Base-by-base conservation (phyloP, 164 flowering plant species). In the Vitis riparia region DNA sequence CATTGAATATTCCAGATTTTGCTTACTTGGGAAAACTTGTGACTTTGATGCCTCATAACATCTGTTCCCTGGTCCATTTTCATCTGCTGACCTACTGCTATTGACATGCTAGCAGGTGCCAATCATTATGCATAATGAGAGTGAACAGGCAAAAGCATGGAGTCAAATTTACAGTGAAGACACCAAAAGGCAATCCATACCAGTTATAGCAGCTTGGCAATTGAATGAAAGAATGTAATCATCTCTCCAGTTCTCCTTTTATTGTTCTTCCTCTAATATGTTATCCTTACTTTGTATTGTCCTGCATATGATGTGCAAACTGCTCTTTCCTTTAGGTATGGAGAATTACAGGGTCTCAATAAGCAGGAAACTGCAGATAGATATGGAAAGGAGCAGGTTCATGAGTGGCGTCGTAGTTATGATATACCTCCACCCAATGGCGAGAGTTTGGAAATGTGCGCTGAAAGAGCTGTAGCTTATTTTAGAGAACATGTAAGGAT, bases 371-470 rank as follows among this genome's bases (percentile, higher is more conserved):
- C 99, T 15, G 98, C 98, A 47, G 95, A 96, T 61, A 88, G 85
- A 82, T 96, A 82, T 77, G 99, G 99, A 27, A 88, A 85, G 62
- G 97, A 96, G 70, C 83, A 93, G 76, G 98, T 96, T 56, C 98
- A 93, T 72, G 97, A 88, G 73, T 96, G 98, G 98, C 89, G 98
- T 9, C 89, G 99, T 60, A 96, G 99, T 79, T 96, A 90, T 75
- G 93, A 93, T 74, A 86, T 83, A 64, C 97, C 97, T 76, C 99
- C 99, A 16, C 99, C 99, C 1, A 91, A 93, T 72, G 99, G 98
- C 7, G 99, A 96, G 88, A 96, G 99, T 73, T 87, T 96, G 71
- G 97, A 96, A 83, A 96, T 96, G 99, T 96, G 99, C 77, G 97
- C 99, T 73, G 68, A 96, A 73, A 86, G 99, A 84, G 99, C 98